Conservation (phyloP, 2,329 filamentous ascomycete species). For the Alternaria sp. region DNA sequence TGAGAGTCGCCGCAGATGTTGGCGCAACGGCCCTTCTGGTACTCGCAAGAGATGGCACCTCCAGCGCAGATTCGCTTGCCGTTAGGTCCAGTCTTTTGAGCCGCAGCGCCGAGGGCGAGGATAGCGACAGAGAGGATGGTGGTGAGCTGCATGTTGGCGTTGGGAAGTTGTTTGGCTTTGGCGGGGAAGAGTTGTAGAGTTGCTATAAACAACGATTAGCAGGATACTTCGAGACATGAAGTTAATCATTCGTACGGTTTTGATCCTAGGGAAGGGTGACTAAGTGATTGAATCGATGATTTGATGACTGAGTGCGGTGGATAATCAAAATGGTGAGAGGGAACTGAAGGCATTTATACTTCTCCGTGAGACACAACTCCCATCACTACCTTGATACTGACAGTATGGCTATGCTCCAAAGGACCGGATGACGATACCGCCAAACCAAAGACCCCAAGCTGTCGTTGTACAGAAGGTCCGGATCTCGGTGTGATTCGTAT, state of each 20-base stretch:
- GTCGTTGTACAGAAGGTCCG: neutral
- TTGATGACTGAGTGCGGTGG: neutral
- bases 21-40: neutral
- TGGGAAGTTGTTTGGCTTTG: too few species aligned
- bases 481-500: neutral
- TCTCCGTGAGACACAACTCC: neutral
- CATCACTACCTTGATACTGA: neutral
- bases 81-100: neutral
- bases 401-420: neutral
- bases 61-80: neutral
- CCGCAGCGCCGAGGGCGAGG: neutral
- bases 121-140: neutral
- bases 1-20: neutral
- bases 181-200: neutral
- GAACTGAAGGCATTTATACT: neutral
- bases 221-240: neutral
- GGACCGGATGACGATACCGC: neutral
- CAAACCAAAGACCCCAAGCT: neutral
- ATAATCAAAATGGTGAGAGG: neutral
- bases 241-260: neutral
- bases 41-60: neutral
- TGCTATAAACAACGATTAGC: neutral
- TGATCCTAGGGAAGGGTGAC: neutral
- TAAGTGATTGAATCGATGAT: neutral
- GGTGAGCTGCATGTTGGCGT: neutral